Base-by-base conservation (phyloP, 164 flowering plant species). In the Vitis cinerea region DNA sequence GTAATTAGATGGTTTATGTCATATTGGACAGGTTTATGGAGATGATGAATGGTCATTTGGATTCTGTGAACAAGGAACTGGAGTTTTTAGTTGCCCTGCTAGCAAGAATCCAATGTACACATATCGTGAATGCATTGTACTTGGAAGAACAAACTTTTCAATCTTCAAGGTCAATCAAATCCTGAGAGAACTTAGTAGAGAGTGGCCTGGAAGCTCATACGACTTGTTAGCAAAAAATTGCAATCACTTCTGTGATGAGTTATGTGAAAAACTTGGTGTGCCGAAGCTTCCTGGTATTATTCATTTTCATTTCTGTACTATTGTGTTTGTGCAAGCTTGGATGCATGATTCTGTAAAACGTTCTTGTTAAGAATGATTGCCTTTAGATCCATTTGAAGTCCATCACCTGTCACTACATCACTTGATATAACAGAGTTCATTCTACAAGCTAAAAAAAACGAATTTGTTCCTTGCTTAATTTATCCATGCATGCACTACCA, bases 11-110 rank as follows among this genome's bases (percentile, higher is more conserved):
- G 7, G 30, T 19, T 17, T 31, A 1, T 65, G 37, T 49, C 64
- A 52, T 67, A 6, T 62, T 19, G 66, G 44, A 60, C 84, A 95
- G 99, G 90, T 95, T 47, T 90, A 83, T 75, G 99, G 96, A 66
- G 85, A 88, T 30, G 97, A 94, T 12, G 98, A 94, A 72, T 94
- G 97, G 97, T 94, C 98, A 9, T 94, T 94, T 81, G 98, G 98
- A 62, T 94, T 78, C 68, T 95, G 98, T 81, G 98, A 95, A 57
- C 85, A 82, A 72, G 98, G 99, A 69, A 82, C 85, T 82, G 99
- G 99, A 54, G 98, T 95, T 50, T 92, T 95, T 67, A 84, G 88
- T 74, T 95, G 98, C 65, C 94, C 98, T 50, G 72, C 90, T 56
- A 74, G 85, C 68, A 85, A 86, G 77, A 95, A 95, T 78, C 94